These are phyloP conservation scores for Prunus padus DNA, from an alignment of 306 rosid genomes.

Conservation along the genomic window DNA sequence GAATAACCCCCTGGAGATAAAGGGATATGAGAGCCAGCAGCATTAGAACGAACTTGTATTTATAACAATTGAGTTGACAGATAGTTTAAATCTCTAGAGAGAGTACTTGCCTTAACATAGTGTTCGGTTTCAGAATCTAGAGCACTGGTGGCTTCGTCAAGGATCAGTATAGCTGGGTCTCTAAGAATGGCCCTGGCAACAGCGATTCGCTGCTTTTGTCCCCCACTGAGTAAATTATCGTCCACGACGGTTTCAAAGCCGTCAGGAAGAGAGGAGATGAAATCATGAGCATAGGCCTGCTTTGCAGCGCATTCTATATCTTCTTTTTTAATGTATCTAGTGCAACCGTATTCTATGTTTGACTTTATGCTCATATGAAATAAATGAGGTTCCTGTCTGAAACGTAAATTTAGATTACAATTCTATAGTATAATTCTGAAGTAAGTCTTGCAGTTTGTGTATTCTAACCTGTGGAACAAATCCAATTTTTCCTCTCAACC, in stretches of 20 bases:
- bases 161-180: conserved; percentile 48
- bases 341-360: conserved; percentile 43
- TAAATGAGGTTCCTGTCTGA: conserved; percentile 50
- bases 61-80: too few species aligned
- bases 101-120: conserved; percentile 30
- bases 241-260: conserved; percentile 49
- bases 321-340: conserved; percentile 27
- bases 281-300: conserved; percentile 42
- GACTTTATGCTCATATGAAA: conserved; percentile 48
- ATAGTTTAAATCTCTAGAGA: too few species aligned
- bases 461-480: conserved; percentile 43
- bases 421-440: conserved; percentile 1
- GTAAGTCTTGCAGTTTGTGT: neutral
- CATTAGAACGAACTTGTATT: neutral
- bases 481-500: conserved; percentile 51
- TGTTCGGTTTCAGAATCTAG: conserved; percentile 46
- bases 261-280: conserved; percentile 45
- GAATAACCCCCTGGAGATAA: conserved; percentile 34
- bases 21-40: neutral
- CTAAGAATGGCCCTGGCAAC: conserved; percentile 53
- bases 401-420: conserved; percentile 16
- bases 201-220: conserved; percentile 57
- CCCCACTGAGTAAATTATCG: conserved; percentile 45
- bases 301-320: conserved; percentile 48
- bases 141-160: conserved; percentile 58